Evolutionary conservation across 2,329 filamentous ascomycete genomes (phyloP).

Genomic region (Macrophomina pseudophaseolina): DNA sequence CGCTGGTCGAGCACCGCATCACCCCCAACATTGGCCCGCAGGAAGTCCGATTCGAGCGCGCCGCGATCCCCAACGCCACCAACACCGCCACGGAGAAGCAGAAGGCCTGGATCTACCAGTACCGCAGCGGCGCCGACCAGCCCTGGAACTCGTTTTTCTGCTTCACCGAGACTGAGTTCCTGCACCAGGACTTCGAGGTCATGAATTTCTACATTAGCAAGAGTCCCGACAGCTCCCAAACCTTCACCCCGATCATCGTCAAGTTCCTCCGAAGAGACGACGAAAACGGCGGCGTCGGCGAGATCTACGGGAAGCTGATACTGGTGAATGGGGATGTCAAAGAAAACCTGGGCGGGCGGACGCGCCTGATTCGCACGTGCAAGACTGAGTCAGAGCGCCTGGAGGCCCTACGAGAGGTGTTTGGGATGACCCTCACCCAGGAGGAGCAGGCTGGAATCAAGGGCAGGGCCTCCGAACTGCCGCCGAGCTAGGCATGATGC

Average conservation of each 20-base stretch:
- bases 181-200: constrained; percentile 46
- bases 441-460: constrained; percentile 44
- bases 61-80: constrained; percentile 55
- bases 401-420: constrained; percentile 44
- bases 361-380: constrained; percentile 44
- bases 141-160: constrained; percentile 51
- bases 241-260: constrained; percentile 42
- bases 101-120: constrained; percentile 68
- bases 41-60: constrained; percentile 60
- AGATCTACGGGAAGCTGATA: constrained; percentile 44
- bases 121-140: constrained; percentile 45
- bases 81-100: constrained; percentile 38
- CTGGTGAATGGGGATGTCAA: constrained; percentile 52
- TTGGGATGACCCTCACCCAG: constrained; percentile 46
- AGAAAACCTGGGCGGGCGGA: constrained; percentile 49
- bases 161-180: constrained; percentile 48
- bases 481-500: not conserved
- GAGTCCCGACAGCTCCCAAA: constrained; percentile 41
- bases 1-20: constrained; percentile 52
- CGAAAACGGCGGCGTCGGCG: constrained; percentile 38
- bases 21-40: constrained; percentile 60
- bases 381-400: constrained; percentile 47
- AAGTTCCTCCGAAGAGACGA: constrained; percentile 44
- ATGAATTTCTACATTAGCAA: constrained; percentile 46
- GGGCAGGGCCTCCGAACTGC: constrained; percentile 36